These are phyloP conservation scores for Candida oleophila DNA, from an alignment of 805 yeast species.

Conservation along the genomic window DNA sequence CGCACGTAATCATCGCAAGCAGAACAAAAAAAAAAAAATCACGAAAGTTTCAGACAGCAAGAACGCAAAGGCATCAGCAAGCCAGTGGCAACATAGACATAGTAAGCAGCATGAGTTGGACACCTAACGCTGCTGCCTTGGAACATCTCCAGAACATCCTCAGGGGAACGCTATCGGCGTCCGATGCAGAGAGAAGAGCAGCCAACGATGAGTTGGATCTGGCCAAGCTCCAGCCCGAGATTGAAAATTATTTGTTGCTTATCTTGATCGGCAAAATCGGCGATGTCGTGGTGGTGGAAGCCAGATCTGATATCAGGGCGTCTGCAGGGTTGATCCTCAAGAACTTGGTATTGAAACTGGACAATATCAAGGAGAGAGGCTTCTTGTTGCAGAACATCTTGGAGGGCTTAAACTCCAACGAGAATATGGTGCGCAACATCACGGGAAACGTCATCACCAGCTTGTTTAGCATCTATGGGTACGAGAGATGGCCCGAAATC, in stretches of 20 bases:
- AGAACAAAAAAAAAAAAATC: too few species aligned
- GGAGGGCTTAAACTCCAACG: constrained; percentile 55
- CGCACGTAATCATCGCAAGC: neutral
- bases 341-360: constrained; percentile 56
- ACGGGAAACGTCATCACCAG: constrained; percentile 91
- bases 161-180: constrained; percentile 67
- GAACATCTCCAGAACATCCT: constrained; percentile 66
- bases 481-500: constrained; percentile 70
- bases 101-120: constrained; percentile 46
- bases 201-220: constrained; percentile 75
- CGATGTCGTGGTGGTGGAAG: constrained; percentile 12
- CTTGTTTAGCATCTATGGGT: constrained; percentile 66
- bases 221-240: constrained; percentile 72
- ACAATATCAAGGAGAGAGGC: constrained; percentile 24
- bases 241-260: constrained; percentile 75
- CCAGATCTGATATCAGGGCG: constrained; percentile 65
- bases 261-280: constrained; percentile 54
- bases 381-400: constrained; percentile 44
- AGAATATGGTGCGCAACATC: constrained; percentile 73
- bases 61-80: neutral
- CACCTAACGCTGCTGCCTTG: constrained; percentile 60
- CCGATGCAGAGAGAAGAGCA: constrained; percentile 49
- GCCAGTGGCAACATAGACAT: neutral
- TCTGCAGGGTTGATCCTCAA: constrained; percentile 87
- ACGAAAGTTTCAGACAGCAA: neutral